These are phyloP conservation scores for Penicillium sp. DNA, from an alignment of 2,329 filamentous ascomycete species.

Conservation along the genomic window DNA sequence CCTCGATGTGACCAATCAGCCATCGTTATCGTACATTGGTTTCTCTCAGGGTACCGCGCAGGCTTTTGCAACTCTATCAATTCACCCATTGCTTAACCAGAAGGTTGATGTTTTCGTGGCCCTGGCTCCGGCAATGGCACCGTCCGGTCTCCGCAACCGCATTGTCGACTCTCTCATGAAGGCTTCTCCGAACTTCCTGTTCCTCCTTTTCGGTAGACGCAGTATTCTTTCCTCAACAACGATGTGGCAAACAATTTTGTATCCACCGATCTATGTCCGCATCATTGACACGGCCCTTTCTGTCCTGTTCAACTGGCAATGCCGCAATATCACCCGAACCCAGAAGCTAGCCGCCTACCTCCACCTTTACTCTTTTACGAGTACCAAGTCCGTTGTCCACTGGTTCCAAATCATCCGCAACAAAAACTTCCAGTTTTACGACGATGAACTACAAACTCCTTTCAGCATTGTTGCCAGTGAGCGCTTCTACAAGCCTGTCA, in stretches of 20 bases:
- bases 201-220: conserved; percentile 86
- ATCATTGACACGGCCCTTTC: conserved; percentile 78
- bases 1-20: conserved; percentile 76
- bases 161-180: conserved; percentile 93
- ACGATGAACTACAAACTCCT: conserved; percentile 84
- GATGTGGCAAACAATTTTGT: conserved; percentile 96
- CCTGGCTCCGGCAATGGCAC: conserved; percentile 93
- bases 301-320: conserved; percentile 89
- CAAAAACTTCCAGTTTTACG: conserved; percentile 96
- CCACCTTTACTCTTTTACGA: conserved; percentile 94
- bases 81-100: conserved; percentile 87
- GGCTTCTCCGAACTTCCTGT: conserved; percentile 87
- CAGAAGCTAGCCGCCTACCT: conserved; percentile 96
- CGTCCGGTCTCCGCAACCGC: conserved; percentile 83
- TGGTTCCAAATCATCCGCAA: conserved; percentile 99
- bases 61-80: conserved; percentile 88
- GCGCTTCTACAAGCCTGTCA: conserved; percentile 94
- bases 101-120: conserved; percentile 96
- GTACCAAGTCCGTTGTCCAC: conserved; percentile 94
- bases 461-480: conserved; percentile 68
- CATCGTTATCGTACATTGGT: conserved; percentile 89
- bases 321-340: conserved; percentile 75
- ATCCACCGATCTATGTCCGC: conserved; percentile 88
- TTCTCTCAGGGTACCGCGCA: conserved; percentile 98
- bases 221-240: conserved; percentile 90